Evolutionary conservation across 495 filamentous ascomycete genomes (phyloP).

Genomic region (Pyrenula aspistea): DNA sequence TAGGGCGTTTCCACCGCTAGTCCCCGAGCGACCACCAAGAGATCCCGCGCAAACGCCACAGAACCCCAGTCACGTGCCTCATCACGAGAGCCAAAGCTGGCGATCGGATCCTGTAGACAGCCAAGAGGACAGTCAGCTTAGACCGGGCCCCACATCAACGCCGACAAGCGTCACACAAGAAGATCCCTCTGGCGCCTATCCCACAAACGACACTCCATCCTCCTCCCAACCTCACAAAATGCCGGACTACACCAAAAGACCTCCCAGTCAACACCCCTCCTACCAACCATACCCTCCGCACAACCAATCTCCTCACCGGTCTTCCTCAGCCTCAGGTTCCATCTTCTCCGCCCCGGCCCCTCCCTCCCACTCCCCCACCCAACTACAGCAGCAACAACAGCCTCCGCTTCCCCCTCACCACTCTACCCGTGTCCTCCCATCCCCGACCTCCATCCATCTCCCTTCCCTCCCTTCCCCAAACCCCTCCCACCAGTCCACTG

Average conservation of each 20-base stretch:
- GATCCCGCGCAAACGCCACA: background rate
- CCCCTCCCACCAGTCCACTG: conserved; percentile 1
- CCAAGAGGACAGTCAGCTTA: background rate
- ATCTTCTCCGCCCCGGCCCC: background rate
- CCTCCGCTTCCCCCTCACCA: background rate
- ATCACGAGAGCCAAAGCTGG: background rate
- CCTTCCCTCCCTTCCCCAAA: background rate
- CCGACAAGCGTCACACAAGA: background rate
- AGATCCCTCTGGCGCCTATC: background rate
- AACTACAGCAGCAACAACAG: background rate
- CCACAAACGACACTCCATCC: background rate
- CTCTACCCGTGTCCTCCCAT: background rate
- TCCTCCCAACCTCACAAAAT: background rate
- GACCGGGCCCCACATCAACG: background rate
- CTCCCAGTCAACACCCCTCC: background rate
- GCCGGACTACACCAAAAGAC: background rate
- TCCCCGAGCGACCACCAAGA: background rate
- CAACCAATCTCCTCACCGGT: background rate
- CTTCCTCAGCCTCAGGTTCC: background rate
- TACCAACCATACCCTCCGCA: background rate
- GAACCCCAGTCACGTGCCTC: background rate
- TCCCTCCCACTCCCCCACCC: no score
- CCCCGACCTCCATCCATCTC: background rate
- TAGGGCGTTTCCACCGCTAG: background rate
- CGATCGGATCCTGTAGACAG: background rate